These are phyloP conservation scores for Pseudogymnoascus sp. DNA, from an alignment of 2,329 filamentous ascomycete species.

Conservation along the genomic window DNA sequence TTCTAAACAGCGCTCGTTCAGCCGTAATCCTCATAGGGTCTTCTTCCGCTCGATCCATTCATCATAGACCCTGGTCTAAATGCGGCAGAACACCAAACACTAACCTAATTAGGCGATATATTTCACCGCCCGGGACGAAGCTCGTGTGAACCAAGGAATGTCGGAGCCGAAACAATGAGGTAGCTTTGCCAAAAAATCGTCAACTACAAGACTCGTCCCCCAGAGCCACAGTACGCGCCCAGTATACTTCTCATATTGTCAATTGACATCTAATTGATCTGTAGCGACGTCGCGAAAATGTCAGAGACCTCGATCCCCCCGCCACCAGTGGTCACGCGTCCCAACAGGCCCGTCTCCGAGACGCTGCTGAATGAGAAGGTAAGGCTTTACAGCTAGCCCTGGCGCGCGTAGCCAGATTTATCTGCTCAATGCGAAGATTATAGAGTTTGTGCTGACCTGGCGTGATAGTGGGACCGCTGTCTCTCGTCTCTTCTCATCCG, in stretches of 20 bases:
- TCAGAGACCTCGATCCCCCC: conserved; percentile 41
- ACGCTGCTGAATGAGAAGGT: conserved; percentile 99
- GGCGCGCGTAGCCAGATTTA: neutral
- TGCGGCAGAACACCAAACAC: neutral
- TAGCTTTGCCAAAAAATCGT: conserved; percentile 7
- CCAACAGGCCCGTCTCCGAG: conserved; percentile 81
- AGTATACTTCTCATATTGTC: neutral
- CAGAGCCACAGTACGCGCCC: conserved; percentile 6
- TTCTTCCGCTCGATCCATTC: neutral
- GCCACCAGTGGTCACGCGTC: conserved; percentile 58
- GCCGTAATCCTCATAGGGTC: neutral
- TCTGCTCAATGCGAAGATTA: conserved; percentile 2
- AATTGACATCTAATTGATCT: conserved; percentile 2
- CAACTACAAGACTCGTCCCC: neutral
- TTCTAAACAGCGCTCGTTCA: neutral
- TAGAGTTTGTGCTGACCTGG: neutral
- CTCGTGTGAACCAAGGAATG: conserved; percentile 2
- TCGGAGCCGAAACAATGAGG: conserved; percentile 8
- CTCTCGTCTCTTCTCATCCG: conserved; percentile 96
- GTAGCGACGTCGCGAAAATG: neutral
- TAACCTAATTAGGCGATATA: neutral
- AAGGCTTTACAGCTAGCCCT: conserved; percentile 9
- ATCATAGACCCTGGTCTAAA: neutral
- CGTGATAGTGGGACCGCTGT: conserved; percentile 85
- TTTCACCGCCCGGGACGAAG: conserved; percentile 1